Conservation (phyloP, 441 rosid genomes). For the Arabidopsis hybrid region DNA sequence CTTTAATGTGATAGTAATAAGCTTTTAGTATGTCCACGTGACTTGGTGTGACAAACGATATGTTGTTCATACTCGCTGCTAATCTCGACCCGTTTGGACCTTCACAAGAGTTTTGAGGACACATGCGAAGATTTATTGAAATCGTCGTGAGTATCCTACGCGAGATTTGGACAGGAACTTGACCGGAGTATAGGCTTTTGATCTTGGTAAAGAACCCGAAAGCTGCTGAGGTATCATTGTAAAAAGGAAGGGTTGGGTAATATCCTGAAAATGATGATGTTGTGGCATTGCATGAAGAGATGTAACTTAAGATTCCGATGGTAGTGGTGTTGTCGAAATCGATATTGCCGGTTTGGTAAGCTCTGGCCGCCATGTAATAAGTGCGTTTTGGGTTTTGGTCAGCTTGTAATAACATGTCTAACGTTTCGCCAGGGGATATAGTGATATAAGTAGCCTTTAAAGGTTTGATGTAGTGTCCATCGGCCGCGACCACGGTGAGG, state of each 20-base stretch:
- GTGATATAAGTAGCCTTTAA: slow-evolving; percentile 37
- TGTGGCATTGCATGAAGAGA: slow-evolving; percentile 9
- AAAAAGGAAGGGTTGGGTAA: slow-evolving; percentile 50
- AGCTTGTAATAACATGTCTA: slow-evolving; percentile 47
- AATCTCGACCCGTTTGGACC: slow-evolving; percentile 49
- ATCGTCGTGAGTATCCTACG: slow-evolving; percentile 32
- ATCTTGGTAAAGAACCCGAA: slow-evolving; percentile 50
- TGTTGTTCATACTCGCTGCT: slow-evolving; percentile 55
- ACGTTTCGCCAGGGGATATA: slow-evolving; percentile 47
- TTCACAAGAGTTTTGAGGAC: slow-evolving; percentile 40
- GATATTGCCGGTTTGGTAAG: slow-evolving; percentile 3
- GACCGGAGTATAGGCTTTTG: slow-evolving; percentile 48
- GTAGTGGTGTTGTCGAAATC: slow-evolving; percentile 50
- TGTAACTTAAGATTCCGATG: slow-evolving; percentile 56
- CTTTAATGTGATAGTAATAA: slow-evolving; percentile 47
- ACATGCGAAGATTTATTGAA: slow-evolving; percentile 27
- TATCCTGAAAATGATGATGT: slow-evolving; percentile 25
- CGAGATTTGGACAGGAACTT: slow-evolving; percentile 11
- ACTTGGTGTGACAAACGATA: slow-evolving; percentile 50
- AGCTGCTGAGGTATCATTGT: slow-evolving; percentile 52
- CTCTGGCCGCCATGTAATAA: slow-evolving; percentile 55
- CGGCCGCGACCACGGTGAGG: slow-evolving; percentile 42
- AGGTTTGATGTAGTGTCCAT: slow-evolving; percentile 47
- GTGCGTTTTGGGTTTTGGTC: slow-evolving; percentile 46
- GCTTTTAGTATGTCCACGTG: slow-evolving; percentile 54